Conservation (phyloP, 2,329 filamentous ascomycete genomes). For the Golovinomyces cichoracearum region DNA sequence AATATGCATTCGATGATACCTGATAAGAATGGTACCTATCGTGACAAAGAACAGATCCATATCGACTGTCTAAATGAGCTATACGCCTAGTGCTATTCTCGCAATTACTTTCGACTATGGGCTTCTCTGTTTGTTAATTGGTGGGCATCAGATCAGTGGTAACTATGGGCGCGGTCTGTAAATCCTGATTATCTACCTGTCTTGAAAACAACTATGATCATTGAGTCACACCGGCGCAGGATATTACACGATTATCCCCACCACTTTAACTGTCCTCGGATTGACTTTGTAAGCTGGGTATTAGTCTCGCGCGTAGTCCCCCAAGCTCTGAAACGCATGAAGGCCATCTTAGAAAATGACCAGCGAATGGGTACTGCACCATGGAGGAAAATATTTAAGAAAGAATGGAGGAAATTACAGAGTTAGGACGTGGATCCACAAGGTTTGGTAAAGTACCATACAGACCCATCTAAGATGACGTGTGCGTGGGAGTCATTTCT, state of each 20-base stretch:
- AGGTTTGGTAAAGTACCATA: neutral
- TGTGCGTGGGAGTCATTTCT: neutral
- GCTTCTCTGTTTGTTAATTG: neutral
- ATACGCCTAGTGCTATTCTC: neutral
- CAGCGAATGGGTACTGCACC: neutral
- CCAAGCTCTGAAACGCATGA: neutral
- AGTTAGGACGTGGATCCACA: neutral
- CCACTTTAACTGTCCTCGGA: neutral
- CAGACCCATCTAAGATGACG: neutral
- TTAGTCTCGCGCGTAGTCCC: neutral
- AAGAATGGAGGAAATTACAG: neutral
- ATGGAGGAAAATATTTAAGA: neutral
- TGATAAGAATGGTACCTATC: neutral
- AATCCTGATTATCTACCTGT: neutral
- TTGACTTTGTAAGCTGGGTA: neutral
- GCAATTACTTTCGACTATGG: neutral
- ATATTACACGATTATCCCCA: neutral
- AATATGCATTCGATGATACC: neutral
- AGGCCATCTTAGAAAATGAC: neutral
- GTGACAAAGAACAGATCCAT: neutral
- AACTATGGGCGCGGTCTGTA: neutral
- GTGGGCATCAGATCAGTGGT: neutral
- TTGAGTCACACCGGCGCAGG: neutral
- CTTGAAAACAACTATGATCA: neutral
- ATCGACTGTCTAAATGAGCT: neutral